Conservation (phyloP, 2,329 filamentous ascomycete species). For the Fusarium sp. region DNA sequence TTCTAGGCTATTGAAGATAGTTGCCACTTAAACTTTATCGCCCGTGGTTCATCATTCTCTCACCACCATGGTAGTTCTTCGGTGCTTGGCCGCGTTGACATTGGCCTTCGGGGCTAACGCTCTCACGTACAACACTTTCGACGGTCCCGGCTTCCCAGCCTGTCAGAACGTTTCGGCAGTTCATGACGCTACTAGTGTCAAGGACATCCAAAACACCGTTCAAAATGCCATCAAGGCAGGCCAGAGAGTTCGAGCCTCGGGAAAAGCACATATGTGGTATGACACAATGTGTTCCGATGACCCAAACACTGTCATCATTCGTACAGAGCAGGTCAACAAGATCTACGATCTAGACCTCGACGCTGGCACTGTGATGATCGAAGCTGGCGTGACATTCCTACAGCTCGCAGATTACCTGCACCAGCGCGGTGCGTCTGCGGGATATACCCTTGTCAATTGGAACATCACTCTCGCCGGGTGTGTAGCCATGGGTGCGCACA, state of each 20-base stretch:
- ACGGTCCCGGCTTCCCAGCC: background rate
- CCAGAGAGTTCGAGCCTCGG: background rate
- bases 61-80: background rate
- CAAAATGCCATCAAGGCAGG: background rate
- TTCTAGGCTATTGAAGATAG: accelerated
- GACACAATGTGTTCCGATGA: constrained; percentile 13
- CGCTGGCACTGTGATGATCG: background rate
- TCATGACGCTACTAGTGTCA: background rate
- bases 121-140: background rate
- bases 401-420: constrained; percentile 1
- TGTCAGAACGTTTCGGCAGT: background rate
- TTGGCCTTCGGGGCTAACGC: background rate
- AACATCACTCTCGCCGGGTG: background rate
- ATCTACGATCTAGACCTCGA: constrained; percentile 2
- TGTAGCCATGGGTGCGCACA: background rate
- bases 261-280: constrained; percentile 14
- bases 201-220: background rate
- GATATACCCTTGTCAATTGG: constrained; percentile 6
- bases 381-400: background rate
- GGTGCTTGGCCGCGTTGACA: background rate
- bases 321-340: background rate
- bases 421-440: background rate
- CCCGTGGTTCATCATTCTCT: background rate
- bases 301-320: background rate
- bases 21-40: background rate